Percentiles rank a stretch among this genome's conserved stretches.
These are phyloP conservation scores for Curvularia sp. DNA, from an alignment of 2,329 filamentous ascomycete genomes.

Conservation along the genomic window DNA sequence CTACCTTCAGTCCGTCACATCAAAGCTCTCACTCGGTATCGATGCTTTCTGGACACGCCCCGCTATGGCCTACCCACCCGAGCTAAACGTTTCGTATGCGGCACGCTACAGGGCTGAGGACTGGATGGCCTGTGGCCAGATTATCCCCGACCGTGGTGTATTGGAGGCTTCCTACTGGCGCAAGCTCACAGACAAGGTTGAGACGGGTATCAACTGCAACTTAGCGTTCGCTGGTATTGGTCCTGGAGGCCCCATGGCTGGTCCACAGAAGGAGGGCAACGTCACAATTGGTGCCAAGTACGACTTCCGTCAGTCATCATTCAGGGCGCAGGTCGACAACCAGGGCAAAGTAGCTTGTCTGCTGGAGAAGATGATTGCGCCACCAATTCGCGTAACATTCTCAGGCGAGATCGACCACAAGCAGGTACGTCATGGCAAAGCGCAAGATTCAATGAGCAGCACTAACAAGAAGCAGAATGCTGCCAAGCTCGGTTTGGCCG, in stretches of 20 bases:
- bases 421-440: constrained; percentile 71
- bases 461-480: constrained; percentile 70
- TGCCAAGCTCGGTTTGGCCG: constrained; percentile 92
- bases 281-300: constrained; percentile 96
- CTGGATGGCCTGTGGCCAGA: constrained; percentile 91
- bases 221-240: constrained; percentile 75
- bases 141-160: constrained; percentile 85
- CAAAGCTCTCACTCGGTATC: constrained; percentile 83
- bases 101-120: constrained; percentile 89
- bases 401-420: constrained; percentile 95
- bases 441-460: neutral
- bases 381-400: constrained; percentile 91
- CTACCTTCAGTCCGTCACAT: constrained; percentile 93
- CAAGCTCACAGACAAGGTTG: constrained; percentile 89
- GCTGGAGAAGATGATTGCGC: constrained; percentile 93
- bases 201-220: constrained; percentile 94
- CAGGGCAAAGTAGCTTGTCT: constrained; percentile 91
- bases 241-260: constrained; percentile 68
- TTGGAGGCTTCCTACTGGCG: constrained; percentile 90
- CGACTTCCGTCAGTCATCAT: constrained; percentile 93
- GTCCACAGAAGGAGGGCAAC: constrained; percentile 81
- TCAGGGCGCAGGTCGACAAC: constrained; percentile 95
- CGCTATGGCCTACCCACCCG: constrained; percentile 83
- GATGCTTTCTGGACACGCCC: constrained; percentile 94
- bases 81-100: constrained; percentile 87